Evolutionary conservation across 2,329 filamentous ascomycete genomes (phyloP).

Genomic region (Fusarium odoratissimum): DNA sequence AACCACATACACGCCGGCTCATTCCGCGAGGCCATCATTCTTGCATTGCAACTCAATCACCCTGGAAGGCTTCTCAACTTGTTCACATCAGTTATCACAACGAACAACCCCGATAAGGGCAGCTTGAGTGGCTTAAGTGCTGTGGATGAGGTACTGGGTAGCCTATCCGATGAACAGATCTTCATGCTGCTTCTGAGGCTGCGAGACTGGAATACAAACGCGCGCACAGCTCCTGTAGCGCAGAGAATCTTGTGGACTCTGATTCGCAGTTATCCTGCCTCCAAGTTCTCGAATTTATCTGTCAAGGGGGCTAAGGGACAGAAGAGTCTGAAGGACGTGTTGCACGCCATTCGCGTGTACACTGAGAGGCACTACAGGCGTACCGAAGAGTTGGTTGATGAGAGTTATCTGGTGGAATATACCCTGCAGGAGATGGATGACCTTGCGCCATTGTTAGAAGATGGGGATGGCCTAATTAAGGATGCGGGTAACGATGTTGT

Average conservation of each 20-base stretch:
- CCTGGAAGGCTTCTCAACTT: conserved; percentile 86
- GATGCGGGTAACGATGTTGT: conserved; percentile 54
- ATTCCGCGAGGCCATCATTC: conserved; percentile 91
- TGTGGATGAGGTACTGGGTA: conserved; percentile 87
- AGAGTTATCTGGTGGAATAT: conserved; percentile 95
- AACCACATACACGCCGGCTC: conserved; percentile 91
- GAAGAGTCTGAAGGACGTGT: conserved; percentile 81
- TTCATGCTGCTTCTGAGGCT: conserved; percentile 83
- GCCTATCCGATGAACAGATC: conserved; percentile 85
- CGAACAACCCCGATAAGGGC: conserved; percentile 67
- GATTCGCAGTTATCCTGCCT: conserved; percentile 83
- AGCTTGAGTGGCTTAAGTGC: conserved; percentile 73
- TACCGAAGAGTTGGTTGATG: conserved; percentile 89
- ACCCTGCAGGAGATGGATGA: conserved; percentile 93
- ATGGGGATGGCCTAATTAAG: conserved; percentile 49
- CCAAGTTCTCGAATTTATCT: conserved; percentile 77
- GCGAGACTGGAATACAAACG: conserved; percentile 98
- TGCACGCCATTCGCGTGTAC: conserved; percentile 89
- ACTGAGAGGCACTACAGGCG: conserved; percentile 93
- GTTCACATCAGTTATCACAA: conserved; percentile 82
- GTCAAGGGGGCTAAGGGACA: conserved; percentile 67
- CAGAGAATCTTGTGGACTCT: conserved; percentile 86
- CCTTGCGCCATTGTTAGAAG: conserved; percentile 61
- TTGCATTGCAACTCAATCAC: conserved; percentile 94
- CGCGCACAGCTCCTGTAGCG: conserved; percentile 83